phyloP scores from a whole-genome alignment of 192 early-diverging fungal species.

The Coemansia sp. region DNA sequence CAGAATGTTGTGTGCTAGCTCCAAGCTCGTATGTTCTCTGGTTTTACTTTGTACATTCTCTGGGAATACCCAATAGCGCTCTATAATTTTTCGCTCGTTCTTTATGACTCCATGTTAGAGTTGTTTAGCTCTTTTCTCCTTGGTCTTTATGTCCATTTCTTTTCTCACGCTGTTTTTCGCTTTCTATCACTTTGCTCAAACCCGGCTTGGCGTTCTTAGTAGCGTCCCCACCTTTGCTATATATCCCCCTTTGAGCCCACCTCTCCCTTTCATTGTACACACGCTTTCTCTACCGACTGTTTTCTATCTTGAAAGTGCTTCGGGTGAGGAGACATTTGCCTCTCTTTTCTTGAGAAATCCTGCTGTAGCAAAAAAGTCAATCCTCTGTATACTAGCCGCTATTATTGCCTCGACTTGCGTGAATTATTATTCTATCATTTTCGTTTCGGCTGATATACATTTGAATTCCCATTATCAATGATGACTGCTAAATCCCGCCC shows the following conservation, averaged over 20 bases:
- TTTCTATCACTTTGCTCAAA: not conserved
- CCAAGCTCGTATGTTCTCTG: not conserved
- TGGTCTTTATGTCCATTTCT: not conserved
- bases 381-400: not conserved
- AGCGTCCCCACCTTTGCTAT: not conserved
- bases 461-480: not conserved
- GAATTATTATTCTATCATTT: not conserved
- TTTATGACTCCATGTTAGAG: not conserved
- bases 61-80: not conserved
- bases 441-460: not conserved
- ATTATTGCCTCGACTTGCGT: not conserved
- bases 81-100: not conserved
- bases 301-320: not conserved
- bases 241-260: not conserved
- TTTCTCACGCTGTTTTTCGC: not conserved
- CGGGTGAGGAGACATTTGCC: not conserved
- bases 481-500: not conserved
- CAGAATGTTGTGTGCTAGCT: not conserved
- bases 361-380: not conserved
- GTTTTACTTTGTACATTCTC: not conserved
- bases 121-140: not conserved
- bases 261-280: not conserved
- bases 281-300: not conserved
- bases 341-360: not conserved
- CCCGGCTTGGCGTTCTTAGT: not conserved